Evolutionary conservation across 208 protist genomes (phyloP).

Genomic region (Giardia muris): DNA sequence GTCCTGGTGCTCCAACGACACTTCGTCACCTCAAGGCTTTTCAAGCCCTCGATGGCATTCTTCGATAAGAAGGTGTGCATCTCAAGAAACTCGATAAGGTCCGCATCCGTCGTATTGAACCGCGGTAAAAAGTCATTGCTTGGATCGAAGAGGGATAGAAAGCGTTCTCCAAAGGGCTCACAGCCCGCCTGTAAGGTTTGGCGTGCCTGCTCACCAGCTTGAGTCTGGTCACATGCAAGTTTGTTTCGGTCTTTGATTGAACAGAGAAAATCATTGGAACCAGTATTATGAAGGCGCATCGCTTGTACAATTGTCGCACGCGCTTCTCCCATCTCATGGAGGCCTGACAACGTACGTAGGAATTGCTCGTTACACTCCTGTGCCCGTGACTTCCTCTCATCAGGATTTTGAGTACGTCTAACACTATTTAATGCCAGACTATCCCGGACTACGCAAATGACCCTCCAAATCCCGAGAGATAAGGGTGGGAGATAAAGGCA

Average conservation of each 20-base stretch:
- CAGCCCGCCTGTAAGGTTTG: background rate
- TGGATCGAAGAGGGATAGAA: background rate
- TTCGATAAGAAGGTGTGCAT: background rate
- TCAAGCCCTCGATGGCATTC: background rate
- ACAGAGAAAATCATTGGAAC: background rate
- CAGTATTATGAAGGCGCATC: background rate
- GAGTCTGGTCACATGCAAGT: background rate
- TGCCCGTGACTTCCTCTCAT: background rate
- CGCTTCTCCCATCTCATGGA: background rate
- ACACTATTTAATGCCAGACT: background rate
- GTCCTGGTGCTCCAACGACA: background rate
- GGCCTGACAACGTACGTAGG: too few relatives aligned
- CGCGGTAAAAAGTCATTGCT: background rate
- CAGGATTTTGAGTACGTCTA: background rate
- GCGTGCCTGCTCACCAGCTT: background rate
- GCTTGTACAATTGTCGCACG: background rate
- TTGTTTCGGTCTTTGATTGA: too few relatives aligned
- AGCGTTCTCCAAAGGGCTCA: background rate
- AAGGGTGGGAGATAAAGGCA: background rate
- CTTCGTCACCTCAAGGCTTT: background rate
- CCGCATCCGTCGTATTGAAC: background rate
- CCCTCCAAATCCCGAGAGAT: background rate
- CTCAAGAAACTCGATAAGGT: background rate
- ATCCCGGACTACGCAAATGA: background rate
- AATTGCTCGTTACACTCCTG: background rate